These are phyloP conservation scores for Albugo candida DNA, from an alignment of 352 stramenopile species.

Conservation along the genomic window DNA sequence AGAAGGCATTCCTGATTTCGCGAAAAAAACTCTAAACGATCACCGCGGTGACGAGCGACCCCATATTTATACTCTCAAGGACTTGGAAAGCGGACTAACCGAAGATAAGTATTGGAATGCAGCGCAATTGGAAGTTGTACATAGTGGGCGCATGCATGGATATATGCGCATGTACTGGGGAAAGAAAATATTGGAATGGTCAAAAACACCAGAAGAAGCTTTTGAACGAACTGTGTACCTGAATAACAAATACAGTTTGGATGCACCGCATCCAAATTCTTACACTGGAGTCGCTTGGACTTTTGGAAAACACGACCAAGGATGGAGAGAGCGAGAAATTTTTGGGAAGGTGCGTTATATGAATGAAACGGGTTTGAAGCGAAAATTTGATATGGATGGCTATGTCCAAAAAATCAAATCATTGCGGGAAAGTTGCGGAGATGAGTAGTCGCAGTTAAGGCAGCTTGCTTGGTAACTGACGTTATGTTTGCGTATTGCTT, in stretches of 20 bases:
- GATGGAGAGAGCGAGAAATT: constrained; percentile 88
- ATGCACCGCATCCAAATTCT: constrained; percentile 93
- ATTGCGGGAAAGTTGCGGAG: too few species aligned
- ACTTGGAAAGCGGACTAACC: constrained; percentile 85
- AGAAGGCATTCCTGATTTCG: constrained; percentile 76
- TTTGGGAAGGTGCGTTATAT: constrained; percentile 99
- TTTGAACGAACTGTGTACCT: constrained; percentile 87
- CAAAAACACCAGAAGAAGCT: constrained; percentile 72
- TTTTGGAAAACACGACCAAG: constrained; percentile 93
- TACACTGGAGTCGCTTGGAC: constrained; percentile 68
- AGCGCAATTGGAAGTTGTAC: constrained; percentile 89
- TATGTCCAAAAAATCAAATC: constrained; percentile 41
- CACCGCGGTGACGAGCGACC: constrained; percentile 79
- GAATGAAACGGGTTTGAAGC: constrained; percentile 95
- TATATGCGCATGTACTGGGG: constrained; percentile 99
- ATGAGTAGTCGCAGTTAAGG: too few species aligned
- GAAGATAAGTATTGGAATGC: constrained; percentile 98
- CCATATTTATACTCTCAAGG: constrained; percentile 79
- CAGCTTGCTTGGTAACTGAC: too few species aligned
- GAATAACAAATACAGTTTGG: constrained; percentile 97
- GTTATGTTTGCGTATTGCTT: too few species aligned
- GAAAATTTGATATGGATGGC: constrained; percentile 94
- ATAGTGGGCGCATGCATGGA: constrained; percentile 83
- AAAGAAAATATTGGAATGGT: constrained; percentile 99
- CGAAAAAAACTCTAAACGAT: constrained; percentile 77